Evolutionary conservation across 2,329 filamentous ascomycete species (phyloP).

Genomic region (Fusarium sp.): DNA sequence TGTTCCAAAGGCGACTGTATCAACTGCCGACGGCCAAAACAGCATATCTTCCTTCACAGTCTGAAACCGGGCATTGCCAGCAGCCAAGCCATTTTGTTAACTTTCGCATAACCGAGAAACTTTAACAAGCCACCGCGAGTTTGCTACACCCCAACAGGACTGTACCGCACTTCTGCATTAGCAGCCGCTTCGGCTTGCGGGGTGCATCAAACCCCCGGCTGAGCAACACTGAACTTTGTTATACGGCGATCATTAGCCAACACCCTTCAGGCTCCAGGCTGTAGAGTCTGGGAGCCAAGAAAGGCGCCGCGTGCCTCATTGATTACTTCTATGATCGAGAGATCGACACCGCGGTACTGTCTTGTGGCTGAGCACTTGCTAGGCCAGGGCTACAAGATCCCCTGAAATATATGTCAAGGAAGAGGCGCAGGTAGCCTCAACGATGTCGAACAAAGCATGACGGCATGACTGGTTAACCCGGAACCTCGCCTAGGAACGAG

Average conservation of each 20-base stretch:
- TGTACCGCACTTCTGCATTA: constrained; percentile 27
- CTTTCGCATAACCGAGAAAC: constrained; percentile 4
- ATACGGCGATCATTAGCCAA: constrained; percentile 13
- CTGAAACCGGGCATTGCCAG: constrained; percentile 9
- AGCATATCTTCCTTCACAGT: not conserved
- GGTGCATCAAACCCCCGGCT: constrained; percentile 27
- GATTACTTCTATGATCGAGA: not conserved
- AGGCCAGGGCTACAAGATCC: not conserved
- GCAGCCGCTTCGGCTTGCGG: constrained; percentile 34
- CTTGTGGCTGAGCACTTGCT: not conserved
- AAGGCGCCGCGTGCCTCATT: not conserved
- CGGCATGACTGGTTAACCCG: not conserved
- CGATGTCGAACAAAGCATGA: not conserved
- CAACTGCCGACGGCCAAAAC: constrained; percentile 21
- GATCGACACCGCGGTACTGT: constrained; percentile 3
- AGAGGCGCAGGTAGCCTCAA: not conserved
- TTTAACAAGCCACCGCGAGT: constrained; percentile 3
- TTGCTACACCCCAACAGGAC: not conserved
- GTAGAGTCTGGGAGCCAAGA: constrained; percentile 8
- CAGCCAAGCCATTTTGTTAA: constrained; percentile 2
- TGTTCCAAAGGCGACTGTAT: not conserved
- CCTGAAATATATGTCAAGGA: not conserved
- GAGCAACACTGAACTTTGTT: constrained; percentile 37
- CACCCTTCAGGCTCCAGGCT: constrained; percentile 6
- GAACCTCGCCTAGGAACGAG: not conserved